Conservation (phyloP, 2,329 filamentous ascomycete species). For the Xylaria sp. region DNA sequence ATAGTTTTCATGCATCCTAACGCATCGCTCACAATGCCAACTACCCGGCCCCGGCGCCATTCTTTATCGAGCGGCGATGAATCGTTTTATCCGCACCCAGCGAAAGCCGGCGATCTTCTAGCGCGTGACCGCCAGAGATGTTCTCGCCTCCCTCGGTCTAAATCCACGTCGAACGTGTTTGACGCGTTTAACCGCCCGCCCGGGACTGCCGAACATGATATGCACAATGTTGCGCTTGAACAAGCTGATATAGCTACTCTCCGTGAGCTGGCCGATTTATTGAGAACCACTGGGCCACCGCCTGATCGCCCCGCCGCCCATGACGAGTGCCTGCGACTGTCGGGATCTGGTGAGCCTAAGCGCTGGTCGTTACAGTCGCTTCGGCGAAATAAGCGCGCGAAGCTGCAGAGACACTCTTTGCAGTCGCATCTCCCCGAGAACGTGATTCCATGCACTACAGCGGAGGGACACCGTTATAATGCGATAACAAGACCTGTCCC, state of each 20-base stretch:
- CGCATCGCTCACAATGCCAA: constrained; percentile 20
- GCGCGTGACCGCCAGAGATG: constrained; percentile 16
- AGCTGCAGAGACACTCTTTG: constrained; percentile 15
- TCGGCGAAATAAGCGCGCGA: constrained; percentile 30
- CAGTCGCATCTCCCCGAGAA: constrained; percentile 27
- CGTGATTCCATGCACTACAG: constrained; percentile 27
- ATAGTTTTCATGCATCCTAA: background rate
- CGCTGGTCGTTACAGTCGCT: constrained; percentile 33
- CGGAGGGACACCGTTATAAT: constrained; percentile 26
- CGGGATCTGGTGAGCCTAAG: constrained; percentile 7
- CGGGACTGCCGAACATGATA: constrained; percentile 12
- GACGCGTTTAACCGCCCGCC: constrained; percentile 16
- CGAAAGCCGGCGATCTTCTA: constrained; percentile 20
- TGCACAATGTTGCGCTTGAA: constrained; percentile 25
- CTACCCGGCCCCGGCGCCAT: constrained; percentile 22
- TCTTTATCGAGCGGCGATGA: constrained; percentile 29
- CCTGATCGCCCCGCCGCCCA: constrained; percentile 13
- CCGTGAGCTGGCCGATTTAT: constrained; percentile 32
- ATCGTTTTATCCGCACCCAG: constrained; percentile 21
- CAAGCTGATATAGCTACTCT: constrained; percentile 28
- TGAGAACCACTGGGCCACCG: constrained; percentile 34
- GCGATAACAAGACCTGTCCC: constrained; percentile 26
- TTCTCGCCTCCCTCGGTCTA: constrained; percentile 35
- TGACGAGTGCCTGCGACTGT: constrained; percentile 29
- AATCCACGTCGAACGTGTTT: constrained; percentile 38